Base-by-base conservation (phyloP, 176 grass and related monocot species). In the Oryza officinalis region DNA sequence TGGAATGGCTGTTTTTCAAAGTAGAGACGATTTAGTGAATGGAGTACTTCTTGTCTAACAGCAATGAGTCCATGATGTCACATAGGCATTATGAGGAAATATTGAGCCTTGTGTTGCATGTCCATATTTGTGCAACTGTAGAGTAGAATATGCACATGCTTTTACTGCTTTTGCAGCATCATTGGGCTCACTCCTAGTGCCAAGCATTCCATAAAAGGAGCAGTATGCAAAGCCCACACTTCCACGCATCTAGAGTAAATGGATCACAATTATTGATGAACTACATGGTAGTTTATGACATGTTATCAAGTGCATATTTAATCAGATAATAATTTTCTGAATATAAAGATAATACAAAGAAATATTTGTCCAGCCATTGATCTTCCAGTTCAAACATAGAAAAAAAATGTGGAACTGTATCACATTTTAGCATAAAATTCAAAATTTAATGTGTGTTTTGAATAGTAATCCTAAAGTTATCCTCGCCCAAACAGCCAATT, bases 121-220 rank as follows among this genome's bases (percentile, higher is more conserved):
- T 81, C 23, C 59, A 65, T 43, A 40, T 41, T n/a, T 71, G 67
- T 70, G 74, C 57, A 85, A 63, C 76, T 79, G 50, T n/a, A 63
- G 38, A 78, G 9, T 71, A 35, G 43, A 80, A 23, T 20, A 76
- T 76, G 28, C 54, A 31, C 49, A 76, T 23, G 49, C 6, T 35
- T 27, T 59, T 27, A 28, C 73, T 52, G 38, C 41, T 57, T 22
- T 22, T 80, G 78, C 78, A 68, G 18, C 45, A 80, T 37, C 30
- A 22, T 35, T 4, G 2, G 65, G 78, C 22, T 80, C 27, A 31
- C 28, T 47, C 26, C 26, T 47, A 46, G 40, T 0, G 5, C 9
- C 61, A 67, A 20, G 35, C 20, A 5, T 37, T 69, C 30, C 13
- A 38, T 0, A n/a, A 26, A 81, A 81, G 78, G 37, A 27, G 61